Conservation (phyloP, 192 early-diverging fungal species). For the Mortierella claussenii region DNA sequence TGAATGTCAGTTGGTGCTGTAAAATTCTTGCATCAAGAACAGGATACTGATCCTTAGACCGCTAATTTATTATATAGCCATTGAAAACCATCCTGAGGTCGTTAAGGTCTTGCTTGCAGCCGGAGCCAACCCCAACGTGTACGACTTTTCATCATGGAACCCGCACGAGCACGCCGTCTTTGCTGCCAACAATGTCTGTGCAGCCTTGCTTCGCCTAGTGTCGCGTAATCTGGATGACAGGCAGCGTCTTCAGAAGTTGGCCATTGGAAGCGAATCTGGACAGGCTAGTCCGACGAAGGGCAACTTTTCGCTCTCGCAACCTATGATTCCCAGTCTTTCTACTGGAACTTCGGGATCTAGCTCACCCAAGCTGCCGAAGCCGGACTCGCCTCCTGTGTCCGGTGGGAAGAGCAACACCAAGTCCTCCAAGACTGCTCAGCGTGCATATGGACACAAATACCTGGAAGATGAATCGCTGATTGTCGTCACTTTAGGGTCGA, state of each 20-base stretch:
- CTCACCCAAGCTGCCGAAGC: conserved; percentile 14
- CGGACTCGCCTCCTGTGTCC: conserved; percentile 18
- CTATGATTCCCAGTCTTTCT: conserved; percentile 1
- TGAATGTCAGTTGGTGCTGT: too few species aligned
- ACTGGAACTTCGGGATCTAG: neutral
- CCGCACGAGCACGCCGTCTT: conserved; percentile 75
- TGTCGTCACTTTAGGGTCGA: conserved; percentile 71
- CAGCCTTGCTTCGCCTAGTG: conserved; percentile 58
- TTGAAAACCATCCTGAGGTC: conserved; percentile 67
- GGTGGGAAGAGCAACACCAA: conserved; percentile 27
- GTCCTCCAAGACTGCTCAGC: conserved; percentile 54
- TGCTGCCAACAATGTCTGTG: conserved; percentile 62
- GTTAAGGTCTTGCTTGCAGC: conserved; percentile 62
- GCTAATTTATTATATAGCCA: conserved; percentile 48
- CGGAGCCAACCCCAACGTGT: conserved; percentile 58
- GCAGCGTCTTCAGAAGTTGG: conserved; percentile 8
- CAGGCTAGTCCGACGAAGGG: conserved; percentile 19
- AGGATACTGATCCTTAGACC: too few species aligned
- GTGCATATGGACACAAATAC: conserved; percentile 71
- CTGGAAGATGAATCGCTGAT: conserved; percentile 70
- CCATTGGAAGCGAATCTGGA: neutral
- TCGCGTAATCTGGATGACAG: conserved; percentile 33
- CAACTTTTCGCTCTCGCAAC: neutral
- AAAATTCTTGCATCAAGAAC: too few species aligned
- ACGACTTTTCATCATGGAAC: conserved; percentile 64